A percentile compares a stretch with the other conserved stretches of the same genome.
Evolutionary conservation across 306 rosid genomes (phyloP).

Genomic region (Ormosia emarginata): DNA sequence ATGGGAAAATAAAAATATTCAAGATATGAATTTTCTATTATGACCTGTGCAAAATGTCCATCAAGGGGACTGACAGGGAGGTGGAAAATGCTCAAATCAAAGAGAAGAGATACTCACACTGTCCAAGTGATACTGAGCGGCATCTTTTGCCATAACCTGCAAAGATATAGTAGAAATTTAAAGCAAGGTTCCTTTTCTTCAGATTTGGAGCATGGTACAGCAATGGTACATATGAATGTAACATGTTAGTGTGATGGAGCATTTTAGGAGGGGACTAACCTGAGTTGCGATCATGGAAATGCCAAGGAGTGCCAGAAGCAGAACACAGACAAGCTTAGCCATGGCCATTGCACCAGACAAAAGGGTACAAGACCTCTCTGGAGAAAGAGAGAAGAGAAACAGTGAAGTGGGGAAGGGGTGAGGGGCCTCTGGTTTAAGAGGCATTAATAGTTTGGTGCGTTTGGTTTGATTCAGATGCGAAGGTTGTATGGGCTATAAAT

Average conservation of each 20-base stretch:
- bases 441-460: conserved; percentile 1
- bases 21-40: not conserved
- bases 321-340: conserved; percentile 41
- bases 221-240: not conserved
- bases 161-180: not conserved
- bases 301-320: conserved; percentile 47
- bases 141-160: conserved; percentile 46
- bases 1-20: not conserved
- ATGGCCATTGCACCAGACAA: conserved; percentile 4
- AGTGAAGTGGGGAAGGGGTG: not conserved
- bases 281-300: conserved; percentile 45
- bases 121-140: conserved; percentile 35
- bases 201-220: not conserved
- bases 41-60: not conserved
- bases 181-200: not conserved
- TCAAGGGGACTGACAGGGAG: not conserved
- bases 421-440: conserved; percentile 5
- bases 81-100: not conserved
- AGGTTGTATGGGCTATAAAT: conserved; percentile 33
- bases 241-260: not conserved
- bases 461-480: conserved; percentile 29
- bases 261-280: conserved; percentile 21
- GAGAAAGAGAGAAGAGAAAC: not conserved
- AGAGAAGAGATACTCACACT: conserved; percentile 23
- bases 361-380: not conserved